Evolutionary conservation across 169 alveolate genomes (phyloP).

Genomic region (Amoebophrya sp.): DNA sequence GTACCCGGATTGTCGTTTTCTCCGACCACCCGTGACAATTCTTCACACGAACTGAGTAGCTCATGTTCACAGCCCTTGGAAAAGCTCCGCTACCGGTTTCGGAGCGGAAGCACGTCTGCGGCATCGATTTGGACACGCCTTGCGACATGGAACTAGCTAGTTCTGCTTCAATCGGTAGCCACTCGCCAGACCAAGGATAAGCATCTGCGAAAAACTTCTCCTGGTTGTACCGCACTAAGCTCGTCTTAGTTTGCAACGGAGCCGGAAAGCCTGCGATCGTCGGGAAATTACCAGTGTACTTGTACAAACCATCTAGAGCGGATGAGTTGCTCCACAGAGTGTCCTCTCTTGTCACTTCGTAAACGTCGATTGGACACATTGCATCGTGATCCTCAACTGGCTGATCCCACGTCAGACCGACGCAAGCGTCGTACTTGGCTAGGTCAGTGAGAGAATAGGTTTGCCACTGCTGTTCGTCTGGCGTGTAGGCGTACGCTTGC

Average conservation of each 20-base stretch:
- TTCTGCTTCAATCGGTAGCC: background rate
- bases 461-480: background rate
- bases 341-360: background rate
- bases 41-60: background rate
- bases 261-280: background rate
- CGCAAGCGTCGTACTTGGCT: background rate
- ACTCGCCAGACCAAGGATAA: background rate
- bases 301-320: background rate
- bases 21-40: conserved; percentile 7
- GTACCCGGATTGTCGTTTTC: background rate
- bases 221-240: background rate
- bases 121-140: background rate
- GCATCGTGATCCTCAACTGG: background rate
- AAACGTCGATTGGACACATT: conserved; percentile 8
- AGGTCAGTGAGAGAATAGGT: background rate
- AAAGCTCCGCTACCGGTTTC: background rate
- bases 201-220: background rate
- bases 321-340: background rate
- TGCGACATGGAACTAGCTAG: background rate
- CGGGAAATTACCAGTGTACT: background rate
- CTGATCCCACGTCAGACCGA: conserved; percentile 16
- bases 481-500: background rate
- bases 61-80: background rate
- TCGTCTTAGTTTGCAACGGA: background rate
- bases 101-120: conserved; percentile 20